Conservation (phyloP, 1,284 basidiomycete genomes). For the Malassezia slooffiae region DNA sequence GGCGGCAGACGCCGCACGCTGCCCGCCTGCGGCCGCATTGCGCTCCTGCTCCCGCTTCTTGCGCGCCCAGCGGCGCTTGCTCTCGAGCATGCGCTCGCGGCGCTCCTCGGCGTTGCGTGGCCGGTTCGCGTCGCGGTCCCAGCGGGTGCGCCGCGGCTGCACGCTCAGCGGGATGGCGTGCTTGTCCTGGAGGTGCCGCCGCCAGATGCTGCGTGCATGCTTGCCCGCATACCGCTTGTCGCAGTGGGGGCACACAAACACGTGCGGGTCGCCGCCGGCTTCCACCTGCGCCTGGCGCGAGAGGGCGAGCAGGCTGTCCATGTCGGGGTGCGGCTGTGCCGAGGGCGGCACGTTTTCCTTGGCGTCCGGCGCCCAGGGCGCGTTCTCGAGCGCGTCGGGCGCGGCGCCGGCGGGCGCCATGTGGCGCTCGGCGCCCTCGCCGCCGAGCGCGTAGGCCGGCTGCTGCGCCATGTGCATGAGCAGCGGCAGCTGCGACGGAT, state of each 20-base stretch:
- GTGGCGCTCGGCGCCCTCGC: not conserved
- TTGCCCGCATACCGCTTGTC: slow-evolving; percentile 51
- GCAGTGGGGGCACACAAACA: slow-evolving; percentile 49
- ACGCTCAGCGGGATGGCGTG: slow-evolving; percentile 51
- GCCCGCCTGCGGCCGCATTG: slow-evolving; percentile 18
- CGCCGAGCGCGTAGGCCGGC: not conserved
- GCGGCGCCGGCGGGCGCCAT: not conserved
- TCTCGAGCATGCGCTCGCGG: slow-evolving; percentile 50
- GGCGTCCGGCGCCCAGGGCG: not conserved
- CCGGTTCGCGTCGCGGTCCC: slow-evolving; percentile 52
- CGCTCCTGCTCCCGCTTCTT: slow-evolving; percentile 48
- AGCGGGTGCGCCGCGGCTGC: slow-evolving; percentile 52
- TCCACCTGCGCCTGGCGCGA: slow-evolving; percentile 29
- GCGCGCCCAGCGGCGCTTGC: slow-evolving; percentile 52
- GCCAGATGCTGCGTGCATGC: slow-evolving; percentile 53
- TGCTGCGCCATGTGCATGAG: slow-evolving; percentile 9
- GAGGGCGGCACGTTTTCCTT: not conserved
- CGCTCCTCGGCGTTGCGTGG: slow-evolving; percentile 51
- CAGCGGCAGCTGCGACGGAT: slow-evolving; percentile 9
- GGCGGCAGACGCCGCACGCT: not conserved
- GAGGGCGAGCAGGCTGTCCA: slow-evolving; percentile 34
- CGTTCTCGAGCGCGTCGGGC: not conserved
- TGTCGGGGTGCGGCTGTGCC: slow-evolving; percentile 16
- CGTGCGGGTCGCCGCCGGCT: slow-evolving; percentile 21
- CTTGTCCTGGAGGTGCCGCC: slow-evolving; percentile 53